Percentiles rank a stretch among this genome's conserved stretches.
phyloP scores from a whole-genome alignment of 306 rosid genomes.

The Begonia loranthoides region DNA sequence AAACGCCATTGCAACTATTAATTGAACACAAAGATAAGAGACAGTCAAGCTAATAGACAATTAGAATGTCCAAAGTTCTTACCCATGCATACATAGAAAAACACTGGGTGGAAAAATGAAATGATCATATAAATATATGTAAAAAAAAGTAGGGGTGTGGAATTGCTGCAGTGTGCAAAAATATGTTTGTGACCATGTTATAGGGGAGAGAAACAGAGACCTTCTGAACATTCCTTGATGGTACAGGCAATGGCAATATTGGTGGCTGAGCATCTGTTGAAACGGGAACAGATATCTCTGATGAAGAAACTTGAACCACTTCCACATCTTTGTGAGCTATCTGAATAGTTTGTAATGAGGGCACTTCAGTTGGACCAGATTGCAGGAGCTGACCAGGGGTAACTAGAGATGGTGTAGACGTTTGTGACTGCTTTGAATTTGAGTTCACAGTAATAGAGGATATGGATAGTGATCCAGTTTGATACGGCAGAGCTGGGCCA shows the following conservation, averaged over 20 bases:
- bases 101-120: not conserved
- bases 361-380: constrained; percentile 33
- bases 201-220: constrained; percentile 10
- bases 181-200: not conserved
- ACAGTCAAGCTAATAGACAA: too few relatives aligned
- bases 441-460: constrained; percentile 23
- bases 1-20: too few relatives aligned
- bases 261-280: constrained; percentile 62
- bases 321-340: constrained; percentile 67
- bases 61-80: not conserved
- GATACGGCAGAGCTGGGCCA: constrained; percentile 34
- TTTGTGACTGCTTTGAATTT: constrained; percentile 37
- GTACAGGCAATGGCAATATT: constrained; percentile 59
- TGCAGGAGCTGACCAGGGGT: constrained; percentile 87
- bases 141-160: not conserved
- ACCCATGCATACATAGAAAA: constrained; percentile 3
- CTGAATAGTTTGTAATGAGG: constrained; percentile 42
- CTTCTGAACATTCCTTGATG: constrained; percentile 37
- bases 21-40: too few relatives aligned
- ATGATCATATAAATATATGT: not conserved
- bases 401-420: constrained; percentile 45
- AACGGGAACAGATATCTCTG: constrained; percentile 28
- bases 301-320: constrained; percentile 53
- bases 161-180: not conserved
- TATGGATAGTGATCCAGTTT: constrained; percentile 28